These are phyloP conservation scores for Termitomyces sp. DNA, from an alignment of 768 basidiomycete species.

Conservation along the genomic window DNA sequence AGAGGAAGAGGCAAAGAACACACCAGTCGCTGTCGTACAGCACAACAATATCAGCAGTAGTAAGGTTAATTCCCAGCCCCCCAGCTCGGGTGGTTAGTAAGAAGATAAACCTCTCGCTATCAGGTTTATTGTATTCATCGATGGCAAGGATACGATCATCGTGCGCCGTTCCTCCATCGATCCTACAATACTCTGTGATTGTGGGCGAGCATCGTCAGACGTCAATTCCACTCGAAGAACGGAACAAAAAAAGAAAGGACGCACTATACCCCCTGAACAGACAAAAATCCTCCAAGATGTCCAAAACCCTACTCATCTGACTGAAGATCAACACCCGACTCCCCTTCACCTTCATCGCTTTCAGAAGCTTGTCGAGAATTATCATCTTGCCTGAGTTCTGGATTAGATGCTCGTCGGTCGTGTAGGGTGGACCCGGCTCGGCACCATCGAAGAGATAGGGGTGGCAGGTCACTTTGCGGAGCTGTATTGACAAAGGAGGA, in stretches of 20 bases:
- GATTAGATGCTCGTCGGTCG: slow-evolving; percentile 94
- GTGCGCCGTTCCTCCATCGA: slow-evolving; percentile 93
- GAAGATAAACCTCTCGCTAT: slow-evolving; percentile 94
- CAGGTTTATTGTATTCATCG: slow-evolving; percentile 95
- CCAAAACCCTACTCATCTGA: slow-evolving; percentile 98
- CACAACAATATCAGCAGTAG: slow-evolving; percentile 91
- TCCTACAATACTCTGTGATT: slow-evolving; percentile 83
- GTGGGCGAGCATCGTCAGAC: background rate
- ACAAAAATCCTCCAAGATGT: slow-evolving; percentile 97
- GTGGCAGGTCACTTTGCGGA: slow-evolving; percentile 85
- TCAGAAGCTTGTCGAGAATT: slow-evolving; percentile 90
- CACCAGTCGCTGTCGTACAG: slow-evolving; percentile 97
- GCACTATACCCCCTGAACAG: slow-evolving; percentile 83
- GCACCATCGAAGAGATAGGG: slow-evolving; percentile 93
- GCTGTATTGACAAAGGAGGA: slow-evolving; percentile 24
- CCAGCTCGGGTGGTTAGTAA: slow-evolving; percentile 95
- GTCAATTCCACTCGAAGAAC: background rate
- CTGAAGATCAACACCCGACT: slow-evolving; percentile 96
- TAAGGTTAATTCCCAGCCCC: slow-evolving; percentile 95
- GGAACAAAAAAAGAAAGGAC: slow-evolving; percentile 21
- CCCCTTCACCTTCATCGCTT: slow-evolving; percentile 86
- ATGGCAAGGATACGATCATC: slow-evolving; percentile 95
- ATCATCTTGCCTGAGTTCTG: slow-evolving; percentile 97
- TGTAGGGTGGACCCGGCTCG: slow-evolving; percentile 98
- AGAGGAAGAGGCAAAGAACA: slow-evolving; percentile 10